Conservation (phyloP, 2,329 filamentous ascomycete genomes). For the Aureobasidium leucospermi region DNA sequence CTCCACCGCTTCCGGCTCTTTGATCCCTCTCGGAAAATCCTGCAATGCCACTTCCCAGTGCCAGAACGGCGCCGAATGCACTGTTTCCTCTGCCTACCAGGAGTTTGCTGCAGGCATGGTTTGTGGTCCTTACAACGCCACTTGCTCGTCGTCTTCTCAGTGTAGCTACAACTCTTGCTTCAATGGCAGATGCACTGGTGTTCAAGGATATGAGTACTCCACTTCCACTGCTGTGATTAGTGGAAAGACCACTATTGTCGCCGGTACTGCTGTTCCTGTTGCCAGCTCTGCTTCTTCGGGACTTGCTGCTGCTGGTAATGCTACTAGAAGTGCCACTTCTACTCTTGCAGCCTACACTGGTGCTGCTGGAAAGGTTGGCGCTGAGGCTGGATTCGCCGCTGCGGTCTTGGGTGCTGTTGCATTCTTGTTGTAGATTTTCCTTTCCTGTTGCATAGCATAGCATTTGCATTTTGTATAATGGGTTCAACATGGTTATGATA, state of each 20-base stretch:
- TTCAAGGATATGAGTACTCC: slow-evolving; percentile 7
- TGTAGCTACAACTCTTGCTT: slow-evolving; percentile 24
- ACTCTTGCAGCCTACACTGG: slow-evolving; percentile 1
- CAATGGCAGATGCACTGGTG: slow-evolving; percentile 20
- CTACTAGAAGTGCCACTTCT: neutral
- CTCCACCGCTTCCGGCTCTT: slow-evolving; percentile 11
- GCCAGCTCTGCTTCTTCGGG: neutral
- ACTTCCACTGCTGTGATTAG: neutral
- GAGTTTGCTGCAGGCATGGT: neutral
- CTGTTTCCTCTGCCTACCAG: slow-evolving; percentile 16
- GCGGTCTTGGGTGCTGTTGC: neutral
- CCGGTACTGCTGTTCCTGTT: neutral
- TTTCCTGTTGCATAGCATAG: slow-evolving; percentile 15
- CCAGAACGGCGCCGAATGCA: slow-evolving; percentile 18
- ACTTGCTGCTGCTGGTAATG: neutral
- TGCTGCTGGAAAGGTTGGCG: neutral
- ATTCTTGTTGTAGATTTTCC: neutral
- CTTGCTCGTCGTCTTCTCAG: slow-evolving; percentile 18
- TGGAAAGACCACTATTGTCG: neutral
- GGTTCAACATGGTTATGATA: too few species aligned
- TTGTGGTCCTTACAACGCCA: slow-evolving; percentile 22
- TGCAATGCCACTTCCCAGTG: slow-evolving; percentile 19
- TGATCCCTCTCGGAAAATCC: slow-evolving; percentile 17
- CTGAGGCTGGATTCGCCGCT: neutral
- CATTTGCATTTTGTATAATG: too few species aligned